Conservation (phyloP, 192 early-diverging fungal genomes). For the Entophlyctis luteolus region DNA sequence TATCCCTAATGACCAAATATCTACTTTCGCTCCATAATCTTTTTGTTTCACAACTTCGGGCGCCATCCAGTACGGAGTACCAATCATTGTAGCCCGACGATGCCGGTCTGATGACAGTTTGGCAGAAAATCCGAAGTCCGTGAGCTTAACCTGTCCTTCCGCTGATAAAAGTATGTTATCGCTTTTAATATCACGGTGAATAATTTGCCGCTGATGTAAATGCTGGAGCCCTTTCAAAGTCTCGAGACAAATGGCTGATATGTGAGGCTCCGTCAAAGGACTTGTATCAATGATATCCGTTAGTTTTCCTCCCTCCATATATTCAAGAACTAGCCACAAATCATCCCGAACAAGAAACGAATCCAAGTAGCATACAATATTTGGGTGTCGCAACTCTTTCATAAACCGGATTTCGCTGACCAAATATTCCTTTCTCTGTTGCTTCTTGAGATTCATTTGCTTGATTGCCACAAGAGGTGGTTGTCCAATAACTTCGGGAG, state of each 20-base stretch:
- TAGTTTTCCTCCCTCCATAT: conserved; percentile 96
- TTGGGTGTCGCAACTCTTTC: conserved; percentile 79
- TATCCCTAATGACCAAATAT: conserved; percentile 61
- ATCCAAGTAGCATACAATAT: conserved; percentile 95
- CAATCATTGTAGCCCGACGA: conserved; percentile 74
- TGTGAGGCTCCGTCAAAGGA: conserved; percentile 76
- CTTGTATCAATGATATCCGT: conserved; percentile 94
- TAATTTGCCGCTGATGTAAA: conserved; percentile 69
- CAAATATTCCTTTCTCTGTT: conserved; percentile 58
- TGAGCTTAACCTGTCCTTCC: conserved; percentile 64
- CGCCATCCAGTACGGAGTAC: conserved; percentile 52
- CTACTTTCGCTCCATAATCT: conserved; percentile 47
- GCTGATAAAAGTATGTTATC: conserved; percentile 81
- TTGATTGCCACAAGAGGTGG: conserved; percentile 54
- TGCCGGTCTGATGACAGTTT: conserved; percentile 60
- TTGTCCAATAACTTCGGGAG: conserved; percentile 28
- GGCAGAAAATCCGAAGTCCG: conserved; percentile 86
- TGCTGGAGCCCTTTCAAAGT: conserved; percentile 68
- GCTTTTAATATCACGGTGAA: conserved; percentile 84
- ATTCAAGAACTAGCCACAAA: conserved; percentile 99
- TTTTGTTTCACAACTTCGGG: conserved; percentile 52
- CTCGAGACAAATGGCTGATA: conserved; percentile 74
- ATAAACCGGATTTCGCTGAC: conserved; percentile 82
- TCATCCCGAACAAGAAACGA: conserved; percentile 82
- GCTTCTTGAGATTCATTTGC: conserved; percentile 56